Base-by-base conservation (phyloP, 306 rosid genomes). In the Rosa chinensis region DNA sequence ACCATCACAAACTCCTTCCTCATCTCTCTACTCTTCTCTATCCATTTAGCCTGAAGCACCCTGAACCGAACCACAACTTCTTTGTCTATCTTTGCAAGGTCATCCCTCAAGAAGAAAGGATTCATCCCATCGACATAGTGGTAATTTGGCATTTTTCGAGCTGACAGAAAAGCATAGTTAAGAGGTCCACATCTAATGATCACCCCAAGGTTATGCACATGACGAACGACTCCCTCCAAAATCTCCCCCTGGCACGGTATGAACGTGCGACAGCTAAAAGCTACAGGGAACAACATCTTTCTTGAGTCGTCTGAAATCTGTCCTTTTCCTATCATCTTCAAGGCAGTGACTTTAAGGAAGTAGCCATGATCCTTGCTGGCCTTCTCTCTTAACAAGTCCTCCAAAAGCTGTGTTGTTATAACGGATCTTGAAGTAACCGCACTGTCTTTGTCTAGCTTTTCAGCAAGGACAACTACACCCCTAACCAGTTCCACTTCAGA, bases 161-260 rank as follows among this genome's bases (percentile, higher is more conserved):
- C 81, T 0, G 87, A 82, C 25, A 87, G 85, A 40, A 69, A 85
- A 43, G 64, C 86, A 42, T 77, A 80, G 62, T 80, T 75, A 23
- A 80, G 18, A 59, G 90, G 90, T 85, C 90, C 90, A 75, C 88
- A 87, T 75, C 84, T 85, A 69, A 87, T 7, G 72, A 82, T 70
- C 55, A 82, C 87, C 25, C 90, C 90, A 11, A 52, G 77, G 5
- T 58, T 76, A 37, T 32, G 32, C 45, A 80, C 45, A 12, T 18
- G 42, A 76, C 44, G 55, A 66, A 85, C 90, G 9, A 87, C 85
- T 75, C 90, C 90, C 42, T 80, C 82, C 44, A 87, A 68, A 55
- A 82, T 78, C 82, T 87, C 90, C 40, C 87, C 88, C 70, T 69
- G 78, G 6, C 3, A 35, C 4, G 88, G 88, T 37, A 79, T 73